A percentile compares a stretch with the other conserved stretches of the same genome.
phyloP scores from a whole-genome alignment of 805 yeast species.

The Metschnikowia lunata region DNA sequence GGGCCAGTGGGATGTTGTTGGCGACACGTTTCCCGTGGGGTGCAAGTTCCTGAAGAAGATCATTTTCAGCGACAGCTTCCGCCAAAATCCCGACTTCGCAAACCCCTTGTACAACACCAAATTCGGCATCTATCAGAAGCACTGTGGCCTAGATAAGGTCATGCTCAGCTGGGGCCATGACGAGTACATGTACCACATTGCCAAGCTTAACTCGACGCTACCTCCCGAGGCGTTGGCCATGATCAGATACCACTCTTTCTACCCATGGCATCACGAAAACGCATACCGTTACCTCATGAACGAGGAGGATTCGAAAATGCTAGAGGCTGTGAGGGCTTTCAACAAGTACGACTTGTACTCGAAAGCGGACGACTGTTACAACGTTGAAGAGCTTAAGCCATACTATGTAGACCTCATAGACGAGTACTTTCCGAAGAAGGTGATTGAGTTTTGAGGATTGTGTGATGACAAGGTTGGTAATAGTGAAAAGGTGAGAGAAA shows the following conservation, averaged over 20 bases:
- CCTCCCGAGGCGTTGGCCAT: conserved; percentile 68
- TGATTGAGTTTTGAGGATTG: conserved; percentile 46
- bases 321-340: conserved; percentile 60
- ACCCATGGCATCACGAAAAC: conserved; percentile 72
- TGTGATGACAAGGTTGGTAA: neutral
- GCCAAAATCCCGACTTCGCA: conserved; percentile 53
- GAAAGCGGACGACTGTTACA: conserved; percentile 47
- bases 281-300: conserved; percentile 64
- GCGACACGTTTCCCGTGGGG: conserved; percentile 75
- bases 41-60: conserved; percentile 58
- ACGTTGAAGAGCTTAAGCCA: conserved; percentile 48
- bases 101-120: conserved; percentile 65
- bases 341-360: conserved; percentile 68
- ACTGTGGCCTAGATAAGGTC: conserved; percentile 65
- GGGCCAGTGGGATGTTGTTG: conserved; percentile 81
- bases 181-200: conserved; percentile 71
- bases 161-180: conserved; percentile 80
- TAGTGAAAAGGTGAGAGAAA: no score
- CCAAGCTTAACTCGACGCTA: conserved; percentile 56
- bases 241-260: conserved; percentile 71
- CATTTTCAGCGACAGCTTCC: conserved; percentile 57
- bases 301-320: conserved; percentile 55
- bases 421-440: conserved; percentile 57
- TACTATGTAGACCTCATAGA: conserved; percentile 62
- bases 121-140: conserved; percentile 59